Base-by-base conservation (phyloP, 2,329 filamentous ascomycete species). In the Penicillium freii region DNA sequence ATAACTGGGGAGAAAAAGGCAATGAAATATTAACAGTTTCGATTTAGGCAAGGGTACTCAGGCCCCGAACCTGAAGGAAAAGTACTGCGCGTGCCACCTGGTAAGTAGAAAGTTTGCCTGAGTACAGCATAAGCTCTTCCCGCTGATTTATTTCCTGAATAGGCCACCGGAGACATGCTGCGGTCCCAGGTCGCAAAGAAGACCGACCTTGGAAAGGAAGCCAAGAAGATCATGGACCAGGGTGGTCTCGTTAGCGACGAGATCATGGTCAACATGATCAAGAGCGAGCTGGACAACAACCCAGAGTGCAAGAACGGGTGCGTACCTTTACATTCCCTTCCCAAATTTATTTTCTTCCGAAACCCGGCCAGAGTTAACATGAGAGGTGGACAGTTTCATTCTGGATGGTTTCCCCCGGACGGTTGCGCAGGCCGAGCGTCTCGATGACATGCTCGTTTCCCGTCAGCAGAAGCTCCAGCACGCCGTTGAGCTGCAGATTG, bases 141-240 rank as follows among this genome's bases (percentile, higher is more conserved):
- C 50, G 51, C 62, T 62, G 47, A 63, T 40, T 10, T 23, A 34
- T 58, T 56, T 57, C 64, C 39, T 27, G 47, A 62, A 50, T 70
- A 97, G 92, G 94, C 94, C 63, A 99, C 94, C 59, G 94, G 94
- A 76, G 94, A 99, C 80, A 99, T 99, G 94, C 86, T 99, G 73
- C 92, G 94, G 73, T 96, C 92, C 67, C 94, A 99, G 79, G 94
- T 99, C 73, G 90, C 93, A 65, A 95, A 96, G 81, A 97, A 97
- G 87, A 99, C 94, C 57, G 80, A 90, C 59, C 87, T 99, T 65
- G 94, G 94, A 69, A 86, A 90, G 74, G 92, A 97, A 82, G 94
- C 94, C 66, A 99, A 99, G 88, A 97, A 97, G 87, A 99, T 99
- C 78, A 99, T 99, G 94, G 94, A 99, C 75, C 89, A 93, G 76